Percentiles rank a stretch among this genome's conserved stretches.
phyloP scores from a whole-genome alignment of 2,329 filamentous ascomycete genomes.

The Penicillium sp. region DNA sequence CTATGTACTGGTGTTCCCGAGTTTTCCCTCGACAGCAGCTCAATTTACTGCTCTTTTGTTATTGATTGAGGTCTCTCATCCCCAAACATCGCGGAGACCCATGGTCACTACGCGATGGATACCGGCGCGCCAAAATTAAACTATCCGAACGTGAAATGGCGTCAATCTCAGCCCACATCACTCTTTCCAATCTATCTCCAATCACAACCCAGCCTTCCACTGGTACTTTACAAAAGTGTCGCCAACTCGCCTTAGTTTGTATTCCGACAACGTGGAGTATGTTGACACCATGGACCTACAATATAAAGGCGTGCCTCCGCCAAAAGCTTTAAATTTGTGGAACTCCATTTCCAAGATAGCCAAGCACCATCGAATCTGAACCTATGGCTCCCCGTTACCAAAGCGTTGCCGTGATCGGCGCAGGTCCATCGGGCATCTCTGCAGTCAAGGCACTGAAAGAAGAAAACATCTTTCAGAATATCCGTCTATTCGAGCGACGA shows the following conservation, averaged over 20 bases:
- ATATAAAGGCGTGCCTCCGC: not conserved
- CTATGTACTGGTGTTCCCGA: too few species aligned
- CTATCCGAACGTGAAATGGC: not conserved
- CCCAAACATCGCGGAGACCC: not conserved
- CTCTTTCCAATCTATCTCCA: not conserved
- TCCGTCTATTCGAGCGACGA: constrained; percentile 36
- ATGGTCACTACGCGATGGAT: not conserved
- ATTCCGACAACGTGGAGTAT: constrained; percentile 5
- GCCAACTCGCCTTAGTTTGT: not conserved
- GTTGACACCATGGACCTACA: constrained; percentile 1
- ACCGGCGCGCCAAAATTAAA: not conserved
- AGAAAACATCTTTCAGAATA: constrained; percentile 33
- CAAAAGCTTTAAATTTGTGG: too few species aligned
- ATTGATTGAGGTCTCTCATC: not conserved
- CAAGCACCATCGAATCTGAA: not conserved
- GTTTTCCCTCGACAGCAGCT: too few species aligned
- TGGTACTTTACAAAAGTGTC: not conserved
- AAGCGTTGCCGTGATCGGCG: constrained; percentile 20
- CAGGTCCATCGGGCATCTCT: constrained; percentile 33
- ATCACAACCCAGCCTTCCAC: not conserved
- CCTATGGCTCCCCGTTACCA: constrained; percentile 12
- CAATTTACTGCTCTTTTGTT: not conserved
- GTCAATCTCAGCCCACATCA: not conserved
- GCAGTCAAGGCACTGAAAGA: constrained; percentile 31
- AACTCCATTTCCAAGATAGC: not conserved